phyloP scores from a whole-genome alignment of 805 yeast species.

The Priceomyces medius region DNA sequence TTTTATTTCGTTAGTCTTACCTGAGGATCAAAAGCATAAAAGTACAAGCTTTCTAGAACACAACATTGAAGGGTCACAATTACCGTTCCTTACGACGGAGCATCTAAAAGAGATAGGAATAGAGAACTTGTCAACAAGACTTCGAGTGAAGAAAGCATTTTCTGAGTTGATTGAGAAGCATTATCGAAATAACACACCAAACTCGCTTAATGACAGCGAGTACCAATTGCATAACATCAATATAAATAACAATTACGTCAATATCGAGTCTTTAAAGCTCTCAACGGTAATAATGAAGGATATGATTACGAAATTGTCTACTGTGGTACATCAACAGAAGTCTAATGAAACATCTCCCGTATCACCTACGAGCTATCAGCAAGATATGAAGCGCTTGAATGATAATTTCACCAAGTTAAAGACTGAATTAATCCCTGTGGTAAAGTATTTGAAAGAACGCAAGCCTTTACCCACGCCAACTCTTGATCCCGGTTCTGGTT shows the following conservation, averaged over 20 bases:
- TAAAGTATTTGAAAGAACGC: constrained; percentile 60
- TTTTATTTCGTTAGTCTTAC: constrained; percentile 25
- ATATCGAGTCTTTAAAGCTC: constrained; percentile 37
- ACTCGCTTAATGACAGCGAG: constrained; percentile 25
- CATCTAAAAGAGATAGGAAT: constrained; percentile 78
- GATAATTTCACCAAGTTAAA: constrained; percentile 58
- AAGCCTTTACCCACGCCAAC: constrained; percentile 70
- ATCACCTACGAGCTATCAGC: constrained; percentile 17
- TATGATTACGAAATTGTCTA: constrained; percentile 26
- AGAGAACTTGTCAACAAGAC: constrained; percentile 49
- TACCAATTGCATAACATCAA: constrained; percentile 29
- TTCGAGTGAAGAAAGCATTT: constrained; percentile 59
- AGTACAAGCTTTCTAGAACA: constrained; percentile 47
- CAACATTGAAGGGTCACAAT: constrained; percentile 69
- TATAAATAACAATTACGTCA: constrained; percentile 35
- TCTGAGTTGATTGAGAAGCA: constrained; percentile 48
- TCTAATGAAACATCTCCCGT: constrained; percentile 11
- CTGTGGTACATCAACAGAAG: constrained; percentile 17
- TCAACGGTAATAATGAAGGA: constrained; percentile 36
- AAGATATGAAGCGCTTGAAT: constrained; percentile 41
- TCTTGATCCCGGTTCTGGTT: constrained; percentile 45
- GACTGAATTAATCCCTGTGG: constrained; percentile 64
- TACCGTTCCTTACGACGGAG: constrained; percentile 65
- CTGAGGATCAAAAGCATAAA: constrained; percentile 19
- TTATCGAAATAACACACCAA: constrained; percentile 25